A percentile compares a stretch with the other conserved stretches of the same genome.
These are phyloP conservation scores for Balansia obtecta DNA, from an alignment of 2,329 filamentous ascomycete species.

Conservation along the genomic window DNA sequence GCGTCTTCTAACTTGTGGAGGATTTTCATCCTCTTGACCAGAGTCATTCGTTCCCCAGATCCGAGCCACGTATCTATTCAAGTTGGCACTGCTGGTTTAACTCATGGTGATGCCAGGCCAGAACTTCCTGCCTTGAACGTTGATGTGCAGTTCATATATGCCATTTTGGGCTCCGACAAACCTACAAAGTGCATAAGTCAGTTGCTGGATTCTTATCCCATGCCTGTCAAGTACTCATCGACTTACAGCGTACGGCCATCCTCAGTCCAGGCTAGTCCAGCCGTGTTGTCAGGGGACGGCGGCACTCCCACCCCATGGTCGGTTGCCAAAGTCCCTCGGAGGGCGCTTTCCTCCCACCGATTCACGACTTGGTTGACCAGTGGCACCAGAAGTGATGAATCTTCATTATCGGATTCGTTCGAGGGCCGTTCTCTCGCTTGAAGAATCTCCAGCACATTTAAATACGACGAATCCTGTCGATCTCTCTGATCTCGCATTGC, in stretches of 20 bases:
- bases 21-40: no score
- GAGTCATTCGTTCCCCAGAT: no score
- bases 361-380: constrained; percentile 25
- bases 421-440: constrained; percentile 21
- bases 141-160: constrained; percentile 62
- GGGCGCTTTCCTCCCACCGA: constrained; percentile 26
- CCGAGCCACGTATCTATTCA: not conserved
- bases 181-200: constrained; percentile 23
- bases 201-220: not conserved
- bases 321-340: constrained; percentile 18
- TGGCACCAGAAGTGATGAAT: constrained; percentile 23
- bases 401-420: constrained; percentile 21
- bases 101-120: constrained; percentile 42
- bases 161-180: constrained; percentile 58
- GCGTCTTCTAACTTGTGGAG: not conserved
- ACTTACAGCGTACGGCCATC: constrained; percentile 48
- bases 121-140: constrained; percentile 47
- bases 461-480: constrained; percentile 22
- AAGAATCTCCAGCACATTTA: constrained; percentile 25
- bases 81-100: constrained; percentile 17
- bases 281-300: constrained; percentile 43
- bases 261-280: constrained; percentile 49
- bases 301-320: constrained; percentile 29
- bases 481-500: constrained; percentile 24
- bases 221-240: not conserved